Base-by-base conservation (phyloP, 805 yeast genomes). In the Clavispora asparagi region DNA sequence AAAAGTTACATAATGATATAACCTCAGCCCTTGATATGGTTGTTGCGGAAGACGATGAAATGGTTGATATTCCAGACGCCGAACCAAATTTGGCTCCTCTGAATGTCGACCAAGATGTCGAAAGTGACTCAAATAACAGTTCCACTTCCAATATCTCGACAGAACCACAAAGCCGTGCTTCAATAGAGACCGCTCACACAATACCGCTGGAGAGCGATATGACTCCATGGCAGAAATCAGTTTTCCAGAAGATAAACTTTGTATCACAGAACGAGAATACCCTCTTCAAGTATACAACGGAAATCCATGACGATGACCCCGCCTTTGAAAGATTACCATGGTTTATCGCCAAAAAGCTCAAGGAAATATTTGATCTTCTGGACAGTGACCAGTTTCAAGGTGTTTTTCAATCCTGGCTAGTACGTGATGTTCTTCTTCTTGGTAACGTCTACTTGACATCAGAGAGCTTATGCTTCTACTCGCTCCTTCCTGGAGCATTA, bases 381-480 rank as follows among this genome's bases (percentile, higher is more conserved):
- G 76, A 73, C 17, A 73, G 73, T 36, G 90, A 84, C 53, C 62
- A 63, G n/a, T 73, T 83, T 49, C 55, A 76, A 29, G 77, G 74
- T n/a, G 86, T 82, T 50, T 85, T 74, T 56, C 76, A 84, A 3
- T 81, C 90, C 28, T 91, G 96, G 96, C 68, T 91, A 32, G 70
- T 89, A 47, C 78, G 82, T 49, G 95, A 87, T 56, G 94, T 91
- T 0, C 68, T 92, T 26, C 67, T 90, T 25, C 97, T 89, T 63
- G 98, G 98, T 2, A 91, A 86, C 56, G 62, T 90, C 14, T 85
- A 85, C 55, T 63, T 92, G 25, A 90, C 97, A 1, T 64, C 71
- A 38, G 68, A 74, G 13, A 78, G 79, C 50, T 60, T 91, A 6
- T 65, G 88, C 39, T 92, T 87, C 59, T 85, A 85, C 66, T 94